These are phyloP conservation scores for Arthroderma sp. DNA, from an alignment of 2,329 filamentous ascomycete genomes.

Conservation along the genomic window DNA sequence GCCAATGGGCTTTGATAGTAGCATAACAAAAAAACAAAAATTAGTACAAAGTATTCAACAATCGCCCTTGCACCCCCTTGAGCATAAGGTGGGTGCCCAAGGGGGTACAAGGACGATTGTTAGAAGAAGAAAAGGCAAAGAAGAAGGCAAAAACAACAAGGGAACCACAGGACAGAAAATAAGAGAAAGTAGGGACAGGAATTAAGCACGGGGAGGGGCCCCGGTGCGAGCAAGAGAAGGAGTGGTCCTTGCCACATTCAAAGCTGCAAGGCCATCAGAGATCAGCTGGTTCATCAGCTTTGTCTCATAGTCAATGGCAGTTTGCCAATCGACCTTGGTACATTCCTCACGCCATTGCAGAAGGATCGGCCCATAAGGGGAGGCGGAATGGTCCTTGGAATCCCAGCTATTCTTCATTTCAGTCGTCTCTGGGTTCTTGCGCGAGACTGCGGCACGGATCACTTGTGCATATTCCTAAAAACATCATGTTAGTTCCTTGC, in stretches of 20 bases:
- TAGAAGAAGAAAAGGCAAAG: background rate
- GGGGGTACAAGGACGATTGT: background rate
- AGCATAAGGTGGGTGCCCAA: background rate
- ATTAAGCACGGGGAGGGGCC: background rate
- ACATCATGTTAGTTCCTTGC: background rate
- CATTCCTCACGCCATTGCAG: constrained; percentile 9
- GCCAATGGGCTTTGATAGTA: background rate
- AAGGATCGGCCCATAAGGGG: constrained; percentile 11
- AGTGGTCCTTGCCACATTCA: background rate
- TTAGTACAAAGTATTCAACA: background rate
- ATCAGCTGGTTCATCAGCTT: constrained; percentile 6
- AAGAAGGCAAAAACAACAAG: background rate
- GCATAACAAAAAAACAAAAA: background rate
- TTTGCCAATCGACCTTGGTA: constrained; percentile 8
- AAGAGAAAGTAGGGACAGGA: background rate
- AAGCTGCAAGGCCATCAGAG: constrained; percentile 9
- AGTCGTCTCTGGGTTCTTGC: constrained; percentile 3
- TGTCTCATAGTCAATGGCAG: constrained; percentile 9
- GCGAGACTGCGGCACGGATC: constrained; percentile 5
- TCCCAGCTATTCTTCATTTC: constrained; percentile 9
- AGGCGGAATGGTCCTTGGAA: constrained; percentile 6
- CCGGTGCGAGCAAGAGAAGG: background rate
- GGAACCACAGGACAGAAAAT: background rate
- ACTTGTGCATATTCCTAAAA: constrained; percentile 10
- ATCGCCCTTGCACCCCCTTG: background rate